A percentile compares a stretch with the other conserved stretches of the same genome.
These are phyloP conservation scores for grape (Vitis vinifera) DNA, from an alignment of 164 flowering plant species.

Conservation along the genomic window DNA sequence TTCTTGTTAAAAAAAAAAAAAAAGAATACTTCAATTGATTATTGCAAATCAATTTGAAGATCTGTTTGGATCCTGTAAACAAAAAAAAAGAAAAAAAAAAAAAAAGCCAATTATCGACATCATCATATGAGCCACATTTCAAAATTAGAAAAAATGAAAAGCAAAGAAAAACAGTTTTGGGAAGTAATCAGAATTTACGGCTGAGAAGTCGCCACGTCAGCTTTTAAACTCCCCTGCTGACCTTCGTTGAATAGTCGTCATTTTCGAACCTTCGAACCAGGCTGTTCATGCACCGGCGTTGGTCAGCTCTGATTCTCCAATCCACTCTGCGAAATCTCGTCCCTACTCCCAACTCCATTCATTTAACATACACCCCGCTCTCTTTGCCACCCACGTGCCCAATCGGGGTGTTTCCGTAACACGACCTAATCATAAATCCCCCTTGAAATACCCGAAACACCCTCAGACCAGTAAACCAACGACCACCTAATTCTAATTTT, in stretches of 20 bases:
- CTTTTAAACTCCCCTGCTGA: not conserved
- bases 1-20: too few relatives aligned
- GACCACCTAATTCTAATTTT: not conserved
- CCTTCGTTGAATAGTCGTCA: not conserved
- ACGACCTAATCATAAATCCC: not conserved
- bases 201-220: constrained; percentile 3
- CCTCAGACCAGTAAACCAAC: not conserved
- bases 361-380: not conserved
- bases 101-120: too few relatives aligned
- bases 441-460: not conserved
- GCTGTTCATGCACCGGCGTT: not conserved
- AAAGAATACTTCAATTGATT: too few relatives aligned
- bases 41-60: too few relatives aligned
- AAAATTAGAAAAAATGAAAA: too few relatives aligned
- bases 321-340: not conserved
- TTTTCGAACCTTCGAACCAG: constrained; percentile 18
- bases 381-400: not conserved
- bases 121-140: too few relatives aligned
- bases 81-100: too few relatives aligned
- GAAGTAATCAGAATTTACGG: not conserved
- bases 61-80: too few relatives aligned
- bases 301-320: constrained; percentile 9
- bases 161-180: too few relatives aligned
- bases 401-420: constrained; percentile 2
- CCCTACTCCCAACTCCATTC: not conserved